These are phyloP conservation scores for Diaporthe sp. DNA, from an alignment of 2,329 filamentous ascomycete species.

Conservation along the genomic window DNA sequence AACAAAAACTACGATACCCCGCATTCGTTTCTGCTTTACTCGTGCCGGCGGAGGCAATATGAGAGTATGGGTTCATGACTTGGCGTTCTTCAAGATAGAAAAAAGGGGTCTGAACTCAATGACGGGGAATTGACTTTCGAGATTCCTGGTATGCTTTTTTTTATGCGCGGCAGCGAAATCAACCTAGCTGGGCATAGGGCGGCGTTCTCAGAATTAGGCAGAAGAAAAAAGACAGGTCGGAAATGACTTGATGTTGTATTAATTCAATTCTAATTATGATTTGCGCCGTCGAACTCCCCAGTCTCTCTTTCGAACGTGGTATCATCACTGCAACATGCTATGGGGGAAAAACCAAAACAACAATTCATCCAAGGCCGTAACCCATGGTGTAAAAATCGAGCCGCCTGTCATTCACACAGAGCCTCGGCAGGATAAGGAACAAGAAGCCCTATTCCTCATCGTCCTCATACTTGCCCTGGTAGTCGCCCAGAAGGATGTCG, in stretches of 20 bases:
- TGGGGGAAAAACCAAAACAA: not conserved
- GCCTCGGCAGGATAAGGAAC: not conserved
- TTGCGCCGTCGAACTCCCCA: slow-evolving; percentile 9
- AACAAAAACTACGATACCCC: slow-evolving; percentile 28
- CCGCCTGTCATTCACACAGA: slow-evolving; percentile 7
- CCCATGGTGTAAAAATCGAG: slow-evolving; percentile 16
- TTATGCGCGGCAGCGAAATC: not conserved
- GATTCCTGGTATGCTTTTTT: not conserved
- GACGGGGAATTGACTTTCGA: slow-evolving; percentile 2
- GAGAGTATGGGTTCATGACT: slow-evolving; percentile 29
- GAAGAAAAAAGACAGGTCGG: not conserved
- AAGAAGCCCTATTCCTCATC: slow-evolving; percentile 58
- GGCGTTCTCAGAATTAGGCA: slow-evolving; percentile 31
- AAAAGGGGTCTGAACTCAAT: not conserved
- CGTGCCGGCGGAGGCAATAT: slow-evolving; percentile 23
- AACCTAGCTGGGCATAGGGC: slow-evolving; percentile 9
- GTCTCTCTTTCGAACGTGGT: slow-evolving; percentile 33
- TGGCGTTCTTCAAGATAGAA: slow-evolving; percentile 28
- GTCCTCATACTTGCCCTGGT: slow-evolving; percentile 74
- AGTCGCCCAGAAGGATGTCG: slow-evolving; percentile 83
- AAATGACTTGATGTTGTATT: slow-evolving; percentile 8
- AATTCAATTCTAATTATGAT: slow-evolving; percentile 27
- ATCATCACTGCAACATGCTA: slow-evolving; percentile 37
- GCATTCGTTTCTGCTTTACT: slow-evolving; percentile 32
- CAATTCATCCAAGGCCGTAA: slow-evolving; percentile 30